Evolutionary conservation across 1,284 basidiomycete species (phyloP).

Genomic region (Clitocybe nebularis): DNA sequence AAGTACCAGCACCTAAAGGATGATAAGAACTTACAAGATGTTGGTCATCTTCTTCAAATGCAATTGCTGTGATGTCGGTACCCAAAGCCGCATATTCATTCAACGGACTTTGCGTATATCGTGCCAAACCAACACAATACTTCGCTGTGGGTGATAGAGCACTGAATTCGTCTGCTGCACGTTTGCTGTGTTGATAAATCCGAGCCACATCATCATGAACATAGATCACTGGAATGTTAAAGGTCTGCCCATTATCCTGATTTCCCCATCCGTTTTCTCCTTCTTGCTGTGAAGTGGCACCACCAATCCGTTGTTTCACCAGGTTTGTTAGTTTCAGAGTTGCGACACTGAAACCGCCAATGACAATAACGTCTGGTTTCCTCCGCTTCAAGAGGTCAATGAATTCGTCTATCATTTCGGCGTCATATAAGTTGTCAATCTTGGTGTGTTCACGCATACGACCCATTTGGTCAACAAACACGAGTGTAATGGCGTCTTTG

Average conservation of each 20-base stretch:
- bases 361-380: conserved; percentile 84
- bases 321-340: conserved; percentile 71
- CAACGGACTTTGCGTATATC: conserved; percentile 92
- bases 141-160: conserved; percentile 79
- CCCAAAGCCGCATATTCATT: conserved; percentile 92
- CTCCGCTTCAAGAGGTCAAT: conserved; percentile 77
- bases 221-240: conserved; percentile 76
- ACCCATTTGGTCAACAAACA: conserved; percentile 86
- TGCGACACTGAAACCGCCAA: conserved; percentile 85
- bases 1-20: conserved; percentile 4
- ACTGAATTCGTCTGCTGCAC: conserved; percentile 85
- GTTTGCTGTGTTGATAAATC: conserved; percentile 88
- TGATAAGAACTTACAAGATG: conserved; percentile 63
- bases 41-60: conserved; percentile 82
- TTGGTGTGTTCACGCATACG: conserved; percentile 86
- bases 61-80: conserved; percentile 74
- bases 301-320: conserved; percentile 51
- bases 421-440: conserved; percentile 82
- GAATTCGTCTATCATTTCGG: conserved; percentile 70
- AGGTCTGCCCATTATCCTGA: conserved; percentile 35
- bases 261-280: conserved; percentile 29
- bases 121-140: conserved; percentile 92
- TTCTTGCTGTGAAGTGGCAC: conserved; percentile 17
- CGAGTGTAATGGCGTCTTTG: conserved; percentile 83
- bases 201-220: conserved; percentile 91